These are phyloP conservation scores for Extremus antarcticus DNA, from an alignment of 495 filamentous ascomycete genomes.

Conservation along the genomic window DNA sequence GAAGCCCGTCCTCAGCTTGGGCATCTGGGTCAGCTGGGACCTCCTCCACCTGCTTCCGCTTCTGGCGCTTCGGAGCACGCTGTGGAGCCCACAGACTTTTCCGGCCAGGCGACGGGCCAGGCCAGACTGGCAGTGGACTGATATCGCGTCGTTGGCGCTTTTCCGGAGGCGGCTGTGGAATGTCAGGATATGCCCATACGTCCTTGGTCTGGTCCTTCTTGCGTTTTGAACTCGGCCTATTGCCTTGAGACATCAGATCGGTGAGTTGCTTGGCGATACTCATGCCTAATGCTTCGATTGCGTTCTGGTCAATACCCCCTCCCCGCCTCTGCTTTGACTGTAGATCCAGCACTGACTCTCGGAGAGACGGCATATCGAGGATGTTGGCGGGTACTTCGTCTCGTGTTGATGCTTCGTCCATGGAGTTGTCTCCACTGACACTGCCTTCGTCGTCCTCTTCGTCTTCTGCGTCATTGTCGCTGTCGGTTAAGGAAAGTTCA, in stretches of 20 bases:
- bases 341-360: constrained; percentile 3
- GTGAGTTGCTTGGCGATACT: constrained; percentile 17
- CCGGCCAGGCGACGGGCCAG: background rate
- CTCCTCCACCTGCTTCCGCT: background rate
- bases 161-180: background rate
- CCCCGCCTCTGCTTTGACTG: constrained; percentile 2
- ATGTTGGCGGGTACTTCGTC: background rate
- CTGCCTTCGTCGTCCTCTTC: background rate
- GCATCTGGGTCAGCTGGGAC: background rate
- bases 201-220: constrained; percentile 1
- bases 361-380: constrained; percentile 4
- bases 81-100: background rate
- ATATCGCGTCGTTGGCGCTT: background rate
- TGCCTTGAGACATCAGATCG: constrained; percentile 1
- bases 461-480: background rate
- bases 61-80: background rate
- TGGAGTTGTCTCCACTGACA: background rate
- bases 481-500: background rate
- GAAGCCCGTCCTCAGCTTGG: background rate
- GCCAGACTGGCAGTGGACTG: background rate
- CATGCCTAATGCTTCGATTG: constrained; percentile 10
- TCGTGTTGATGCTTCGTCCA: background rate
- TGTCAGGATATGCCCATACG: constrained; percentile 13
- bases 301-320: background rate
- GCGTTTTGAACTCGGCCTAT: background rate